These are phyloP conservation scores for Gomphus sp. DNA, from an alignment of 1,284 basidiomycete genomes.

Conservation along the genomic window DNA sequence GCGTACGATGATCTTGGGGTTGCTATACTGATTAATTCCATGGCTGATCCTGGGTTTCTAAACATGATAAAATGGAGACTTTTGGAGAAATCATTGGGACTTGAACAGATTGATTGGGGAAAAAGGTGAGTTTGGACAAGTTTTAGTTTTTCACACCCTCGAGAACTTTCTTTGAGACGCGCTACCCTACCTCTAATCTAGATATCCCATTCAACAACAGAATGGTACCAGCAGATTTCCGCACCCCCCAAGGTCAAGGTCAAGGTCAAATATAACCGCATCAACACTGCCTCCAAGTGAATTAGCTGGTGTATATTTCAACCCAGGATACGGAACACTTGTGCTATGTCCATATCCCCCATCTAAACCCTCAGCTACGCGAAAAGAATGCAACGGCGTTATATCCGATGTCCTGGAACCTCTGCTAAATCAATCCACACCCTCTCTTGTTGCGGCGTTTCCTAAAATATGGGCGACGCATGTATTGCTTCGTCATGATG, in stretches of 20 bases:
- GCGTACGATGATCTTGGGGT: conserved; percentile 7
- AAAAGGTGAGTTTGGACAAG: conserved; percentile 8
- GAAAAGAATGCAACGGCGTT: neutral
- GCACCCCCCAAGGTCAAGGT: too few species aligned
- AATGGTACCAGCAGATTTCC: neutral
- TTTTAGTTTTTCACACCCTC: too few species aligned
- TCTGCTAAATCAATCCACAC: neutral
- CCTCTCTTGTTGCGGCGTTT: neutral
- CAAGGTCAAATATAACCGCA: neutral
- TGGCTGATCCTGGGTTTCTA: neutral
- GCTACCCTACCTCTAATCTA: too few species aligned
- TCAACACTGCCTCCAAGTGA: neutral
- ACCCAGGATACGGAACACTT: conserved; percentile 6
- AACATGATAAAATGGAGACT: conserved; percentile 5
- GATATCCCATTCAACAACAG: neutral
- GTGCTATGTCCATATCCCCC: neutral
- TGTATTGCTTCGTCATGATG: neutral
- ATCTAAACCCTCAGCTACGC: neutral
- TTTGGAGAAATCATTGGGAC: conserved; percentile 4
- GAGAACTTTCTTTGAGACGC: too few species aligned
- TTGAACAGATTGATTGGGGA: conserved; percentile 8
- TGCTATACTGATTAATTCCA: conserved; percentile 4
- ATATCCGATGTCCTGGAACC: neutral
- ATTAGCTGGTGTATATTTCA: conserved; percentile 1
- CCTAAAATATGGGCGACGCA: neutral